Base-by-base conservation (phyloP, 495 filamentous ascomycete genomes). In the Talaromyces wortmannii region DNA sequence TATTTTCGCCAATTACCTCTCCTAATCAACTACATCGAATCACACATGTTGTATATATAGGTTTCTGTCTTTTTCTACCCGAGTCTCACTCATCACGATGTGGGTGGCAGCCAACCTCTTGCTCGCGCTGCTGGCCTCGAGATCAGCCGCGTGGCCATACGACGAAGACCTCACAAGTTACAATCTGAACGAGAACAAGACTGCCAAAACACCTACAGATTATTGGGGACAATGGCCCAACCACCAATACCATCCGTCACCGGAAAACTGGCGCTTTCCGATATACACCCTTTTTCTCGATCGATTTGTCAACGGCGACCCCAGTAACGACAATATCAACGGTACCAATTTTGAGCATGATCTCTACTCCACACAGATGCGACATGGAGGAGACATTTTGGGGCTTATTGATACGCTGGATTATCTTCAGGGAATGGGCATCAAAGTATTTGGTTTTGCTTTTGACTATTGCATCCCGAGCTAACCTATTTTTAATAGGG, bases 341-440 rank as follows among this genome's bases (percentile, higher is more conserved):
- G 83, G 75, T 3, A 89, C 85, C 0, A 50, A 78, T 7, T 90
- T 81, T 61, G 87, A 90, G 64, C 84, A 87, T 63, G 86, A 90
- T 63, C 61, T 82, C 32, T 76, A 75, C 56, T 82, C 79, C 52
- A 90, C 81, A 53, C 86, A 89, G 64, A 79, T 90, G 67, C 82
- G 87, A n/a, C 82, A 87, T 69, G 87, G 87, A 36, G 87, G 87
- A 40, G 87, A 90, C 64, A 72, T 87, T 23, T 72, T 70, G 45
- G 87, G 87, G 7, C 54, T 90, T 33, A 58, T 81, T 45, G 82
- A 86, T 57, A 84, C 81, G 13, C 69, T 90, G 52, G 87, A 90
- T 61, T 90, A 90, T 66, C 63, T 90, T 42, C 83, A 86, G 55
- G 87, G 87, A 45, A 83, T 88, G 83, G 87, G 87, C 2, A 82